Percentiles rank a stretch among this genome's conserved stretches.
Conservation (phyloP, 768 basidiomycete genomes). For the Hortiboletus flavorubellus region DNA sequence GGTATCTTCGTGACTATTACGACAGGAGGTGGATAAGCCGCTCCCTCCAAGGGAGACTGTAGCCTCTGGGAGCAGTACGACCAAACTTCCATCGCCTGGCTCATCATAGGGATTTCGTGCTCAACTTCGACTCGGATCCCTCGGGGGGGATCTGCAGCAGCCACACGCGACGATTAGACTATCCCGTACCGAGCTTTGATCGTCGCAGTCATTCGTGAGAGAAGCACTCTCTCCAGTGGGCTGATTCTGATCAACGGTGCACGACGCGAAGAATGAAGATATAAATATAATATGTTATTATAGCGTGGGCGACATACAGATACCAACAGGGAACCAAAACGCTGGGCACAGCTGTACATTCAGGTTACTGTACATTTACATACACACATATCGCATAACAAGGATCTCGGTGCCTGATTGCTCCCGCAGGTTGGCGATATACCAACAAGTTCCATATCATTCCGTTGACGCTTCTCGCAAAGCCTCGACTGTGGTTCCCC, state of each 20-base stretch:
- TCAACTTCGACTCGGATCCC: neutral
- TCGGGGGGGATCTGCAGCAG: neutral
- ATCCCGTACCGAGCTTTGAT: neutral
- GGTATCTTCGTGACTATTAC: neutral
- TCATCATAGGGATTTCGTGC: neutral
- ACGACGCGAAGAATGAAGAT: neutral
- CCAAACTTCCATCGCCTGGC: neutral
- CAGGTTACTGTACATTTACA: neutral
- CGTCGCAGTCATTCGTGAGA: neutral
- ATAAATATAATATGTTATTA: no score
- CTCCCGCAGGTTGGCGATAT: neutral
- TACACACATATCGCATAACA: neutral
- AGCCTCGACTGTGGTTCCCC: slow-evolving; percentile 13
- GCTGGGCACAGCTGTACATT: neutral
- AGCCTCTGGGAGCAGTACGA: neutral
- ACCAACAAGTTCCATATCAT: neutral
- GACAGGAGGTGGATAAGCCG: slow-evolving; percentile 4
- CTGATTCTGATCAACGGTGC: neutral
- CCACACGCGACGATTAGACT: neutral
- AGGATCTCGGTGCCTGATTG: neutral
- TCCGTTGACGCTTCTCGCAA: neutral
- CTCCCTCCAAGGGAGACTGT: neutral
- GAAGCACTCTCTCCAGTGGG: neutral
- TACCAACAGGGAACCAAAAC: no score
- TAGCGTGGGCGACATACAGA: no score